Evolutionary conservation across 208 protist genomes (phyloP).

Genomic region (Trypanosoma platydactyli): DNA sequence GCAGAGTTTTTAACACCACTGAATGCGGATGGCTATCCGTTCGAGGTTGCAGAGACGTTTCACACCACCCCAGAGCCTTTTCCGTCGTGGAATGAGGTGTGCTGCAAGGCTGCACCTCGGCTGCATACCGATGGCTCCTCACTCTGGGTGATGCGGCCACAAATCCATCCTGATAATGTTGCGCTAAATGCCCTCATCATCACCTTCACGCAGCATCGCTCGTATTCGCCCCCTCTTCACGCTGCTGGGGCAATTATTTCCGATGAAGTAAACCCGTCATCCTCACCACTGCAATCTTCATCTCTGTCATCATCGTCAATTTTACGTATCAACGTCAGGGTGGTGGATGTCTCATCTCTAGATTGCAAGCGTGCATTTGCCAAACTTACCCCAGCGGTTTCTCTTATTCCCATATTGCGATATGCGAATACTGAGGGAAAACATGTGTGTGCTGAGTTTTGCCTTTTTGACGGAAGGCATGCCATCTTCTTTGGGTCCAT

Average conservation of each 20-base stretch:
- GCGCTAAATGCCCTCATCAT: slow-evolving; percentile 9
- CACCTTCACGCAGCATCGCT: background rate
- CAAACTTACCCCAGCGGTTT: slow-evolving; percentile 6
- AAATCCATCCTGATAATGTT: background rate
- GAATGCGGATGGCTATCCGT: slow-evolving; percentile 2
- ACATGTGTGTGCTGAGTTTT: slow-evolving; percentile 7
- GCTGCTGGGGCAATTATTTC: background rate
- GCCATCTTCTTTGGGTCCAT: slow-evolving; percentile 17
- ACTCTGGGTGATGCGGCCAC: slow-evolving; percentile 9
- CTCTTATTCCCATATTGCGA: slow-evolving; percentile 13
- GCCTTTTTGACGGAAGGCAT: slow-evolving; percentile 18
- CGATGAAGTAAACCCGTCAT: no score
- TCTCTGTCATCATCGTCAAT: background rate
- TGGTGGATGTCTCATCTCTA: slow-evolving; percentile 14
- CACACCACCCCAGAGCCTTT: background rate
- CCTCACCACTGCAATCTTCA: background rate
- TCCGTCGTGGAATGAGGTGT: slow-evolving; percentile 16
- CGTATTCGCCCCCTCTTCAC: background rate
- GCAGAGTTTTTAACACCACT: background rate
- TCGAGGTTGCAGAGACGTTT: background rate
- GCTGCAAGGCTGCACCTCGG: background rate
- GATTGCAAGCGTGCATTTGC: slow-evolving; percentile 17
- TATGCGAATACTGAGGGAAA: background rate
- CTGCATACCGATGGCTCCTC: background rate
- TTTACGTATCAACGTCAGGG: slow-evolving; percentile 2